A percentile compares a stretch with the other conserved stretches of the same genome.
These are phyloP conservation scores for Metschnikowia koreensis DNA, from an alignment of 805 yeast species.

Conservation along the genomic window DNA sequence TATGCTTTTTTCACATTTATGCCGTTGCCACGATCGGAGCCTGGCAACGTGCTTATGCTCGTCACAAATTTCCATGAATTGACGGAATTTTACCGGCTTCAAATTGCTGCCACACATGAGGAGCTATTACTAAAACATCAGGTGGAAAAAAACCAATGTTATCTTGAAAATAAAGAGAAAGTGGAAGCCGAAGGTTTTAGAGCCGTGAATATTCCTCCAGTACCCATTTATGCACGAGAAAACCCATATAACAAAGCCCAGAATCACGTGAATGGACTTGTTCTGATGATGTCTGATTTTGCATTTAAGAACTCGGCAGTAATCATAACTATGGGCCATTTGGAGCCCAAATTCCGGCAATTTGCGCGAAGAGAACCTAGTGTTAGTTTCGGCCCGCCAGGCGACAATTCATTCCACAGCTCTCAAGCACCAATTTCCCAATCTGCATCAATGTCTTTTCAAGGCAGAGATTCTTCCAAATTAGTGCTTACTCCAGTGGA, in stretches of 20 bases:
- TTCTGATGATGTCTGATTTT: slow-evolving; percentile 25
- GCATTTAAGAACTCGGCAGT: slow-evolving; percentile 26
- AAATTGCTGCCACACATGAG: slow-evolving; percentile 33
- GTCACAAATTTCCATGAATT: slow-evolving; percentile 35
- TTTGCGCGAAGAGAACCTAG: background rate
- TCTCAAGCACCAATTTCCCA: slow-evolving; percentile 2
- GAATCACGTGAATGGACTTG: slow-evolving; percentile 28
- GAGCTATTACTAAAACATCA: slow-evolving; percentile 33
- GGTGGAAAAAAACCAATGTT: slow-evolving; percentile 23
- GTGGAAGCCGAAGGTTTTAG: slow-evolving; percentile 23
- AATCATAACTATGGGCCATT: slow-evolving; percentile 29
- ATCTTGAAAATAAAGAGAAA: slow-evolving; percentile 22
- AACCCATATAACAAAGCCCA: slow-evolving; percentile 32
- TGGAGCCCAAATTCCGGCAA: slow-evolving; percentile 27
- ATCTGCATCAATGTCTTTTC: background rate
- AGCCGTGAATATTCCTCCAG: slow-evolving; percentile 23
- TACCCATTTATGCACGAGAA: slow-evolving; percentile 31
- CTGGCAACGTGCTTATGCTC: slow-evolving; percentile 22
- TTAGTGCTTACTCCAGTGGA: slow-evolving; percentile 11
- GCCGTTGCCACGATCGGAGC: slow-evolving; percentile 6
- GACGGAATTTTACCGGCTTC: slow-evolving; percentile 34
- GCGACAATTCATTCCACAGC: slow-evolving; percentile 5
- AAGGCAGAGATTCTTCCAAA: background rate
- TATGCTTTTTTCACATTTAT: slow-evolving; percentile 20
- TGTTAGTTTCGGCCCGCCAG: background rate